phyloP scores from a whole-genome alignment of 495 filamentous ascomycete genomes.

The Neurospora pannonica region DNA sequence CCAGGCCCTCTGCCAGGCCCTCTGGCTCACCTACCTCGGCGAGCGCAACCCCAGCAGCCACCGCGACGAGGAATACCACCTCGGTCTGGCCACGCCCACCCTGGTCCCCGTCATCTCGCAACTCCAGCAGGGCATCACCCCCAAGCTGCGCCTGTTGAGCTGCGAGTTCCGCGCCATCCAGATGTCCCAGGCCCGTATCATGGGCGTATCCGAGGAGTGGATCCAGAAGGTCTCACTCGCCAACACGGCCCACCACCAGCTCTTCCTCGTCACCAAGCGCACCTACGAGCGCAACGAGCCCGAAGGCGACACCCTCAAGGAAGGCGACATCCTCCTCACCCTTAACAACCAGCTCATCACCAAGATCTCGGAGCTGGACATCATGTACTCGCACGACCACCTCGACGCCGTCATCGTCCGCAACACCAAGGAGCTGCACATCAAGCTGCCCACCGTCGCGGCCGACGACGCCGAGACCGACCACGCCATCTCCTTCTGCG shows the following conservation, averaged over 20 bases:
- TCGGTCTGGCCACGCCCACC: slow-evolving; percentile 83
- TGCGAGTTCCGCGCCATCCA: slow-evolving; percentile 91
- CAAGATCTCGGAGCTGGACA: slow-evolving; percentile 79
- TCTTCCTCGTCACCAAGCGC: slow-evolving; percentile 95
- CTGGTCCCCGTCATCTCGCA: slow-evolving; percentile 75
- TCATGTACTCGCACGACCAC: slow-evolving; percentile 86
- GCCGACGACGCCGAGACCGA: slow-evolving; percentile 89
- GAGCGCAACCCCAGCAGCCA: slow-evolving; percentile 68
- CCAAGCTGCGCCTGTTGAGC: slow-evolving; percentile 78
- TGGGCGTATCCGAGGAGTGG: slow-evolving; percentile 96
- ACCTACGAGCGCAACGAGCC: slow-evolving; percentile 60
- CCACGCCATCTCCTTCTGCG: slow-evolving; percentile 87
- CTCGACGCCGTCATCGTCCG: slow-evolving; percentile 85
- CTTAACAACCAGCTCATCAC: slow-evolving; percentile 90
- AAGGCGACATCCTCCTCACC: slow-evolving; percentile 88
- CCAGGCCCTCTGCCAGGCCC: too few species aligned
- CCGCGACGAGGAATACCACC: slow-evolving; percentile 94
- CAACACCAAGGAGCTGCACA: slow-evolving; percentile 63
- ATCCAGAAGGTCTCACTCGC: slow-evolving; percentile 77
- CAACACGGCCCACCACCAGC: slow-evolving; percentile 84
- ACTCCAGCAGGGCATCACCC: slow-evolving; percentile 68
- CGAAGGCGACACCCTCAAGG: slow-evolving; percentile 51
- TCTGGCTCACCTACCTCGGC: slow-evolving; percentile 93
- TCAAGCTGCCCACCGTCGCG: slow-evolving; percentile 77
- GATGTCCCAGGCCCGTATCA: slow-evolving; percentile 95